Conservation (phyloP, 2,329 filamentous ascomycete genomes). For the Talaromyces atroroseus region DNA sequence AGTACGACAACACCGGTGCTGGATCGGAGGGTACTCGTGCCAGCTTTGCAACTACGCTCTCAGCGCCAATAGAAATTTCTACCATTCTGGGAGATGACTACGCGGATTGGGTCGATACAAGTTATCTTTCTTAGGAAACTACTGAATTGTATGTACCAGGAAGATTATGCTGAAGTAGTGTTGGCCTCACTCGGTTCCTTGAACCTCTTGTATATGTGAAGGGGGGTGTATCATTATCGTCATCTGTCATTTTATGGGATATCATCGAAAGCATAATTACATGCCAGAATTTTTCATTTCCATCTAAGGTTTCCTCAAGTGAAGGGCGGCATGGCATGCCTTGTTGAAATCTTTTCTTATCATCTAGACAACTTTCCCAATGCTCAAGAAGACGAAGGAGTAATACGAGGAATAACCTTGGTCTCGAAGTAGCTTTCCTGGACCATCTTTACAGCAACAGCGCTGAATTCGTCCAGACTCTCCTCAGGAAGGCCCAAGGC, state of each 20-base stretch:
- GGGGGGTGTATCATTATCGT: too few relatives aligned
- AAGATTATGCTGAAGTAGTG: not conserved
- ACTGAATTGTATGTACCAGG: not conserved
- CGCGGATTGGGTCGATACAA: constrained; percentile 40
- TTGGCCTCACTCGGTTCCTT: too few relatives aligned
- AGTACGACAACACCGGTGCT: constrained; percentile 55
- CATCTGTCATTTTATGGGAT: too few relatives aligned
- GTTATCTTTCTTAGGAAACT: constrained; percentile 26
- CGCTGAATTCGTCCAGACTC: constrained; percentile 8
- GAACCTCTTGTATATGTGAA: not conserved
- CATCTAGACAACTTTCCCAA: constrained; percentile 30
- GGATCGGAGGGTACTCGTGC: constrained; percentile 53
- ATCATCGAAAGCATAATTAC: too few relatives aligned
- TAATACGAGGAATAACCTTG: not conserved
- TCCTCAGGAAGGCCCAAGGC: not conserved
- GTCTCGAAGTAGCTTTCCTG: constrained; percentile 10
- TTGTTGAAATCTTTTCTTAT: constrained; percentile 28
- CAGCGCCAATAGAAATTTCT: constrained; percentile 37
- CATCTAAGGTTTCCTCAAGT: too few relatives aligned
- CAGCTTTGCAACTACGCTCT: constrained; percentile 41
- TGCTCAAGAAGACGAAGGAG: not conserved
- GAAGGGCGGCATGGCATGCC: too few relatives aligned
- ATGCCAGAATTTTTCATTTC: too few relatives aligned
- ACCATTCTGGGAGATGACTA: constrained; percentile 44
- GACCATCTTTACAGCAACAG: constrained; percentile 3